A percentile compares a stretch with the other conserved stretches of the same genome.
Conservation (phyloP, 495 filamentous ascomycete species). For the Lentithecium fluviatile region DNA sequence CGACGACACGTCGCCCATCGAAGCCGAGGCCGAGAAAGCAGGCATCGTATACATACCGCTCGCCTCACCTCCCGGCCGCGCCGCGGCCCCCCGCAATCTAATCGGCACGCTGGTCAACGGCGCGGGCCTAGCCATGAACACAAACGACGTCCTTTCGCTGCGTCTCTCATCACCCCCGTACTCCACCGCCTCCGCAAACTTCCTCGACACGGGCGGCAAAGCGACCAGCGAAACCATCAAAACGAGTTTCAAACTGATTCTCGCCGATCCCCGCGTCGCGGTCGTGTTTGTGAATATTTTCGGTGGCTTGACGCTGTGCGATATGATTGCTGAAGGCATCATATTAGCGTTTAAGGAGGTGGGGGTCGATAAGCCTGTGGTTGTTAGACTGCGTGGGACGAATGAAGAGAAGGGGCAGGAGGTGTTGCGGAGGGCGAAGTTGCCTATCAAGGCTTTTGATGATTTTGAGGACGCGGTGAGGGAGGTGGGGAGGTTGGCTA, state of each 20-base stretch:
- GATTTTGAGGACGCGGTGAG: constrained; percentile 76
- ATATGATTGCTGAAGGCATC: constrained; percentile 87
- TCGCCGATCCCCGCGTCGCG: constrained; percentile 68
- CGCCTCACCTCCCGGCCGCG: constrained; percentile 10
- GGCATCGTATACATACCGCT: constrained; percentile 73
- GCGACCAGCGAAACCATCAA: constrained; percentile 83
- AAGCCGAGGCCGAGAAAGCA: constrained; percentile 64
- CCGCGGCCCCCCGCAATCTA: constrained; percentile 13
- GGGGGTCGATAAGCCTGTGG: constrained; percentile 68
- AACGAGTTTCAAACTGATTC: constrained; percentile 68
- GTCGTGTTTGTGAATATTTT: constrained; percentile 88
- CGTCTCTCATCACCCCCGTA: constrained; percentile 48
- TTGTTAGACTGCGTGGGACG: constrained; percentile 80
- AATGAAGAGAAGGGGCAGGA: constrained; percentile 75
- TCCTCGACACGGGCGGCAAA: constrained; percentile 88
- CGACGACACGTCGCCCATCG: constrained; percentile 55
- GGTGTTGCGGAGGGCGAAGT: constrained; percentile 51
- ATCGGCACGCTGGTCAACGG: constrained; percentile 83
- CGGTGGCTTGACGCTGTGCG: constrained; percentile 76
- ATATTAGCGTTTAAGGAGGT: constrained; percentile 75
- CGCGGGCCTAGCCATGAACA: constrained; percentile 91
- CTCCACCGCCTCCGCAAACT: constrained; percentile 58
- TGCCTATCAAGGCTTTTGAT: constrained; percentile 54
- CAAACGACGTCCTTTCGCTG: constrained; percentile 70
- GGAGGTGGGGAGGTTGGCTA: constrained; percentile 70